Conservation (phyloP, 2,329 filamentous ascomycete species). For the Penicillium sumatraense region DNA sequence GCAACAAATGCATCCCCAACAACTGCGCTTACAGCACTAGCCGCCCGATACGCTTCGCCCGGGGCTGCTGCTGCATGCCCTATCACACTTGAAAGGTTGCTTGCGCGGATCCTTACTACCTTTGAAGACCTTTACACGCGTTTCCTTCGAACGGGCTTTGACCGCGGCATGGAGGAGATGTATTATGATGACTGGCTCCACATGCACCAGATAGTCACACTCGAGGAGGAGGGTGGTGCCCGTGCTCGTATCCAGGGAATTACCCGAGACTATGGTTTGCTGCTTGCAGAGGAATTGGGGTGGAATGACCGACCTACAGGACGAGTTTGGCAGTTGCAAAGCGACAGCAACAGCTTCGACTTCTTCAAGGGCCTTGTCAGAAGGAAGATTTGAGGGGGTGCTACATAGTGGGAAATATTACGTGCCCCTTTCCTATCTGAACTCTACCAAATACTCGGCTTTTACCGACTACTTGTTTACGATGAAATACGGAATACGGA, state of each 20-base stretch:
- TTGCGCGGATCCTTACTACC: slow-evolving; percentile 75
- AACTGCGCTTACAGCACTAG: slow-evolving; percentile 78
- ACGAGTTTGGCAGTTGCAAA: slow-evolving; percentile 81
- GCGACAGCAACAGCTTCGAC: slow-evolving; percentile 97
- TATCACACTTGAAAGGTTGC: slow-evolving; percentile 76
- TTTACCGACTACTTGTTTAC: background rate
- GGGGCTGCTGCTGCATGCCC: slow-evolving; percentile 62
- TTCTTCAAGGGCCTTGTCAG: slow-evolving; percentile 89
- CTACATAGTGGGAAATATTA: background rate
- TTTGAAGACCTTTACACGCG: slow-evolving; percentile 77
- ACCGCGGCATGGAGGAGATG: slow-evolving; percentile 68
- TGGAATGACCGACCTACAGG: slow-evolving; percentile 75
- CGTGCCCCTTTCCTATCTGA: background rate
- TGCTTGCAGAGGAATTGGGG: slow-evolving; percentile 82
- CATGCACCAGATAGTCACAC: slow-evolving; percentile 70
- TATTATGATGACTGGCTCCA: slow-evolving; percentile 92
- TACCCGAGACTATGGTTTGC: slow-evolving; percentile 85
- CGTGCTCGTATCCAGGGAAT: slow-evolving; percentile 82
- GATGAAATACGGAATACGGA: too few relatives aligned
- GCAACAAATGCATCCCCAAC: slow-evolving; percentile 82
- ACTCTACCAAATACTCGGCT: background rate
- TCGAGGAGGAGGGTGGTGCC: slow-evolving; percentile 79
- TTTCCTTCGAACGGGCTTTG: slow-evolving; percentile 79
- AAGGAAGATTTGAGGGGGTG: slow-evolving; percentile 67
- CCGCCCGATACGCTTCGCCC: slow-evolving; percentile 51